Evolutionary conservation across 768 basidiomycete genomes (phyloP).

Genomic region (Xerocomellus chrysenteron): DNA sequence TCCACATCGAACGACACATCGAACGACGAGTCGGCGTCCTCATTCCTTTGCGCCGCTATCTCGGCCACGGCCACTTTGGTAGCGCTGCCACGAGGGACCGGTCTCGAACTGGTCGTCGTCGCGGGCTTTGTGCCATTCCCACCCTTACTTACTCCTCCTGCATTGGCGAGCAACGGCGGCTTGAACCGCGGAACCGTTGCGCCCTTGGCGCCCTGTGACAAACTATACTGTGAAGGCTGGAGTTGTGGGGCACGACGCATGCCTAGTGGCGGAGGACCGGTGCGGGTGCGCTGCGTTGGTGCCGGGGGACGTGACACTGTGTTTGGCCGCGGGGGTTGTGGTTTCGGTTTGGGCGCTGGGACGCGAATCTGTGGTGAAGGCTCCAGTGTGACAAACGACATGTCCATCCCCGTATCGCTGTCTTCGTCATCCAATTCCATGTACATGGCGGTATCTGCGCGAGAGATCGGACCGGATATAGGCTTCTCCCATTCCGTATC

Average conservation of each 20-base stretch:
- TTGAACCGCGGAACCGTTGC: slow-evolving; percentile 26
- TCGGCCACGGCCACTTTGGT: not conserved
- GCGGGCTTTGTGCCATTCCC: not conserved
- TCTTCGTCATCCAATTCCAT: slow-evolving; percentile 20
- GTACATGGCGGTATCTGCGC: slow-evolving; percentile 4
- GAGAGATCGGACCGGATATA: not conserved
- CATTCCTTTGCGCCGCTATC: not conserved
- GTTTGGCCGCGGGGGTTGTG: not conserved
- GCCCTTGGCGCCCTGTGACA: slow-evolving; percentile 21
- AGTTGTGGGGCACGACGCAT: slow-evolving; percentile 27
- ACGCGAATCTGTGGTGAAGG: not conserved
- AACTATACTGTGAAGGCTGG: slow-evolving; percentile 19
- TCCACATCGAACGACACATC: slow-evolving; percentile 34
- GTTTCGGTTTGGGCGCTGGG: not conserved
- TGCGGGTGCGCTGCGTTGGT: slow-evolving; percentile 14
- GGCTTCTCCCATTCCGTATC: slow-evolving; percentile 17
- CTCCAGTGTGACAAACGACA: slow-evolving; percentile 14
- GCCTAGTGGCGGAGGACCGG: slow-evolving; percentile 27
- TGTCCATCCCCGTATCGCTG: slow-evolving; percentile 17
- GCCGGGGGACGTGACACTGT: not conserved
- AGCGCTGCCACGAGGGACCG: not conserved
- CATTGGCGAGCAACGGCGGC: slow-evolving; percentile 23
- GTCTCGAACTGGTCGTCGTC: not conserved
- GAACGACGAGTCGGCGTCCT: slow-evolving; percentile 32
- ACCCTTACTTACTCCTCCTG: not conserved